Evolutionary conservation across 2,329 filamentous ascomycete species (phyloP).

Genomic region (Hymenoscyphus repandus): DNA sequence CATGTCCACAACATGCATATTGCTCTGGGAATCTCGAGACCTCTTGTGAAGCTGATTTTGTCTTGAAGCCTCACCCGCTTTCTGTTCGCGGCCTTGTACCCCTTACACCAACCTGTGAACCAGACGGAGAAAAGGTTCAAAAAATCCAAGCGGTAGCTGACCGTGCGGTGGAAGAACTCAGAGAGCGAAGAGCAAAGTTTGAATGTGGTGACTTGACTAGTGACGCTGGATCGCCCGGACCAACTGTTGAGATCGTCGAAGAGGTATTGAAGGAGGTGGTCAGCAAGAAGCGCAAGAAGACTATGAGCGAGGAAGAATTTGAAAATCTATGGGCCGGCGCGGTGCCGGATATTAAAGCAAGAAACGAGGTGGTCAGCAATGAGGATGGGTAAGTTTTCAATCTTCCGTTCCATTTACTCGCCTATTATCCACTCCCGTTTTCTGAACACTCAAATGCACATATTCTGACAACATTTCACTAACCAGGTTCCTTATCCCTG

Average conservation of each 20-base stretch:
- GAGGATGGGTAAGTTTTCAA: slow-evolving; percentile 45
- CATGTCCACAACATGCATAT: slow-evolving; percentile 83
- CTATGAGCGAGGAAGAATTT: slow-evolving; percentile 82
- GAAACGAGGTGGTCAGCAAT: slow-evolving; percentile 55
- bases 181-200: slow-evolving; percentile 79
- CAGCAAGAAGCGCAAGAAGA: slow-evolving; percentile 69
- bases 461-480: slow-evolving; percentile 61
- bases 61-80: slow-evolving; percentile 78
- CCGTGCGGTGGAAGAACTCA: slow-evolving; percentile 78
- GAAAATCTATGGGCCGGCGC: slow-evolving; percentile 79
- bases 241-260: slow-evolving; percentile 58
- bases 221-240: slow-evolving; percentile 53
- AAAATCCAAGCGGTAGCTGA: slow-evolving; percentile 84
- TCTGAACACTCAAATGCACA: slow-evolving; percentile 34
- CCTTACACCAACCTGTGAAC: slow-evolving; percentile 85
- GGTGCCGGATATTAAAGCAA: slow-evolving; percentile 62
- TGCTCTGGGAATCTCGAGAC: slow-evolving; percentile 76
- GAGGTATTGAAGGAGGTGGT: slow-evolving; percentile 73
- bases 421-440: slow-evolving; percentile 9
- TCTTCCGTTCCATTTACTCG: slow-evolving; percentile 16
- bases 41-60: slow-evolving; percentile 80
- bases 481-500: slow-evolving; percentile 74
- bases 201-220: slow-evolving; percentile 75
- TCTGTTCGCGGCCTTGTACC: slow-evolving; percentile 76
- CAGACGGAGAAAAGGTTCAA: slow-evolving; percentile 86